Evolutionary conservation across 208 protist species (phyloP).

Genomic region (Angomonas deanei): DNA sequence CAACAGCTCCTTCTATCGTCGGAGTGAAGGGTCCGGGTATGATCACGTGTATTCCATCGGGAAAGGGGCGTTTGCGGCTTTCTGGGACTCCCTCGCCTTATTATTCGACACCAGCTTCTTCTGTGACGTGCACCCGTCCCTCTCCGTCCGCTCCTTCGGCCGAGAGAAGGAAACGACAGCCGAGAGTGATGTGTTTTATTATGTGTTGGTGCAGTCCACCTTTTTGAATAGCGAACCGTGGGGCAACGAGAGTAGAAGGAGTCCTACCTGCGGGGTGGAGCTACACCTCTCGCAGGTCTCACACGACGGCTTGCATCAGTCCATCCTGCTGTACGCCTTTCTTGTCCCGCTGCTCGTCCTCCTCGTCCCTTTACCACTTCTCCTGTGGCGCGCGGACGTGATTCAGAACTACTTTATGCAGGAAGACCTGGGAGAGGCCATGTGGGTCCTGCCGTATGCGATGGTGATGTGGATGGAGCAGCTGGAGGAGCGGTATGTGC

Average conservation of each 20-base stretch:
- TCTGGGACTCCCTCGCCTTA: slow-evolving; percentile 1
- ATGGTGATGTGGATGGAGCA: slow-evolving; percentile 19
- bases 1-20: too few species aligned
- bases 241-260: not conserved
- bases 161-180: not conserved
- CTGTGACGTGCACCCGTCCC: not conserved
- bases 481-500: not conserved
- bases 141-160: not conserved
- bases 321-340: slow-evolving; percentile 41
- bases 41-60: not conserved
- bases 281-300: not conserved
- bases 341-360: slow-evolving; percentile 48
- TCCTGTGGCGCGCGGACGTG: slow-evolving; percentile 38
- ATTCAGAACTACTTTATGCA: slow-evolving; percentile 41
- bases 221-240: not conserved
- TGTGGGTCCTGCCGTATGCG: slow-evolving; percentile 40
- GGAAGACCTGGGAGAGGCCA: slow-evolving; percentile 39
- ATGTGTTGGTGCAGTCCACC: not conserved
- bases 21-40: not conserved
- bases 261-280: not conserved
- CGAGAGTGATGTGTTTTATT: not conserved
- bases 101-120: slow-evolving; percentile 3
- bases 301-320: not conserved
- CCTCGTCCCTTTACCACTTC: slow-evolving; percentile 38
- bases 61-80: not conserved